Conservation (phyloP, 768 basidiomycete genomes). For the Austroboletus festivus region DNA sequence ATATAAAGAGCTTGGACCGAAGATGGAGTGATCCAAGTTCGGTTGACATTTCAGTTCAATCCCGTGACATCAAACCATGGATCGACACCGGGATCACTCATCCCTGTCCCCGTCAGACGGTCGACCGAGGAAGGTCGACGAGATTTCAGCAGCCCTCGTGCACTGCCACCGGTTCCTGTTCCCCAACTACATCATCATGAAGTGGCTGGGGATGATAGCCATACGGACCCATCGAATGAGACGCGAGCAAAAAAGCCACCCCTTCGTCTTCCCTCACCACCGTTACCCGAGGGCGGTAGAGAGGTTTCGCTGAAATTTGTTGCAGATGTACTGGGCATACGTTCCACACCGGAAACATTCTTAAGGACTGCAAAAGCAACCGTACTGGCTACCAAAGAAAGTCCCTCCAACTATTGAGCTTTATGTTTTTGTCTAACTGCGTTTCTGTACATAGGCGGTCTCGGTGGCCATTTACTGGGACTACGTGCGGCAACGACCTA, state of each 20-base stretch:
- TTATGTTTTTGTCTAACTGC: neutral
- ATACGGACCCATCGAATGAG: neutral
- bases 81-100: conserved; percentile 17
- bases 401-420: neutral
- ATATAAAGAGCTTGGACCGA: neutral
- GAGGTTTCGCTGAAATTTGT: neutral
- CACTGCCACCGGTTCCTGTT: conserved; percentile 15
- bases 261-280: conserved; percentile 15
- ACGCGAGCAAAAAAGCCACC: conserved; percentile 12
- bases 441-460: conserved; percentile 17
- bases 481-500: conserved; percentile 22
- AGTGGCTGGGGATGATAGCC: neutral
- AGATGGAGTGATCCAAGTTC: neutral
- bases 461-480: conserved; percentile 24
- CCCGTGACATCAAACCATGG: conserved; percentile 12
- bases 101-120: conserved; percentile 26
- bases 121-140: conserved; percentile 10
- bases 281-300: neutral
- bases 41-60: conserved; percentile 26
- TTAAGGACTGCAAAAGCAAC: conserved; percentile 34
- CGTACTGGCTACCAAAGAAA: conserved; percentile 36
- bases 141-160: conserved; percentile 9
- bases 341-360: conserved; percentile 18
- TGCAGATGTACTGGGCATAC: conserved; percentile 3
- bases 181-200: conserved; percentile 5